Conservation (phyloP, 306 rosid genomes). For the Neltuma alba region DNA sequence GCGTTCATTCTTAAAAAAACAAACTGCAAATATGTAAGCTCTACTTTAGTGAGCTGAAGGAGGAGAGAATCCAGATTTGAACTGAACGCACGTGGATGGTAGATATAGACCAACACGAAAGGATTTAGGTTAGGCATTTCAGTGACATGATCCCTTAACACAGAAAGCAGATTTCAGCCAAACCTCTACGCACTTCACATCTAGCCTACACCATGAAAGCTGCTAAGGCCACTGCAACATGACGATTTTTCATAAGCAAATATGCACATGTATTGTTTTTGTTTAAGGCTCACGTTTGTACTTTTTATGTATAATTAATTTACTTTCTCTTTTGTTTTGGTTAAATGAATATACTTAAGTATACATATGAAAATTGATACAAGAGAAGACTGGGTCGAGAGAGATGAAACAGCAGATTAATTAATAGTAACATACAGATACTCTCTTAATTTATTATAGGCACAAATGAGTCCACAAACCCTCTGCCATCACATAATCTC, state of each 20-base stretch:
- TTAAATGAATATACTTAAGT: neutral
- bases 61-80: neutral
- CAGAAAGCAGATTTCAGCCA: neutral
- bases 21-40: neutral
- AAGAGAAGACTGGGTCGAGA: neutral
- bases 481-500: neutral
- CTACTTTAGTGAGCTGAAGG: neutral
- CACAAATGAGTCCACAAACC: conserved; percentile 27
- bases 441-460: neutral
- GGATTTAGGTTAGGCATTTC: neutral
- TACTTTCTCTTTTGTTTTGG: neutral
- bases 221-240: neutral
- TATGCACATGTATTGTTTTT: neutral
- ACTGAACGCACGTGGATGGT: too few relatives aligned
- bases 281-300: neutral
- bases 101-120: neutral
- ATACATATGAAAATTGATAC: neutral
- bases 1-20: neutral
- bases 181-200: neutral
- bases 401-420: conserved; percentile 20
- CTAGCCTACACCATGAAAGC: neutral
- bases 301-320: neutral
- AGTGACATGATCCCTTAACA: neutral
- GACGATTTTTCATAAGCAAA: neutral
- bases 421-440: neutral